Evolutionary conservation across 2,329 filamentous ascomycete species (phyloP), one percentile per base, ranked within the genome.

Genomic region (Pseudocercospora crystallina): DNA sequence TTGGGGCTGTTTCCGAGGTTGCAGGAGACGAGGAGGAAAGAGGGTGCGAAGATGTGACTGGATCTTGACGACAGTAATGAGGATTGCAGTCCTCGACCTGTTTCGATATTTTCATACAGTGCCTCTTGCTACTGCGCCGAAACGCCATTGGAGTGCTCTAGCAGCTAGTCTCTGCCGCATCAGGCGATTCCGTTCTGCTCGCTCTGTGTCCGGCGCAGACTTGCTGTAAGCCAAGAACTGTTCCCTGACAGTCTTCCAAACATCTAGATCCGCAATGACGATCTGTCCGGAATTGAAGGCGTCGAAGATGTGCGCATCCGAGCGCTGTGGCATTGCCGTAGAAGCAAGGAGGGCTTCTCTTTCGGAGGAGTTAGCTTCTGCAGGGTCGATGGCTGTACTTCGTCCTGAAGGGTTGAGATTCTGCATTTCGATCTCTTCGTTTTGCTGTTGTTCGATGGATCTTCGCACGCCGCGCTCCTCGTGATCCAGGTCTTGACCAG

Each of bases 381-480:
- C 37, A 10, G 49, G 34, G 5, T 37, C 38, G n/a, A 41, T n/a
- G 8, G 26, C n/a, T 29, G 54, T 45, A n/a, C 50, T 36, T 29
- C 42, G 37, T 26, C 54, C 56, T 50, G 63, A 29, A 39, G 44
- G 35, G 51, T 62, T 61, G 44, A 71, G 36, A 46, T 65, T 60
- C 40, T 75, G 70, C 54, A 73, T 62, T 54, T 76, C 74, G 35
- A 72, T 67, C 41, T 71, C 73, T 8, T 72, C 62, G 9, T 54
- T 54, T 64, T 66, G 49, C 59, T 69, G 49, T 65, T 61, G 33
- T 64, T 68, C 70, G 51, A 48, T 57, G 11, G 60, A 62, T 47
- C 73, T 73, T 13, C 75, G 60, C 2, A 82, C 65, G 2, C 82
- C 82, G 29, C 79, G 74, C 65, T 85, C 82, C 68, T 85, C 82